Evolutionary conservation across 108 stramenopile species (phyloP).

Genomic region (Fragilaria radians): DNA sequence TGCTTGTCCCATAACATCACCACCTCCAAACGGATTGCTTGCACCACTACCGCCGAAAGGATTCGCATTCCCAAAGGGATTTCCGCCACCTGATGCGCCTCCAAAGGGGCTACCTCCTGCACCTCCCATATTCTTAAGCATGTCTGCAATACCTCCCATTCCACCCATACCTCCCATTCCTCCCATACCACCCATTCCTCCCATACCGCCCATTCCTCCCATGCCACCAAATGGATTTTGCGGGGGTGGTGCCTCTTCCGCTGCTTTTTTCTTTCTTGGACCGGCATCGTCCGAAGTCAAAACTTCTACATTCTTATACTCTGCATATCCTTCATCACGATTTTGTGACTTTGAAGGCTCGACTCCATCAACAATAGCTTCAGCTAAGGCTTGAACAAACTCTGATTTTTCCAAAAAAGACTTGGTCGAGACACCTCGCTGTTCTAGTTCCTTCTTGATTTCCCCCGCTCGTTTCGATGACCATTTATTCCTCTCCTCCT

Average conservation of each 20-base stretch:
- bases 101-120: conserved; percentile 28
- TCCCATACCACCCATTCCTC: conserved; percentile 20
- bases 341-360: conserved; percentile 12
- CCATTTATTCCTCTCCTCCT: conserved; percentile 58
- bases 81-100: conserved; percentile 9
- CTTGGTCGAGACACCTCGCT: conserved; percentile 48
- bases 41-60: conserved; percentile 15
- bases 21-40: conserved; percentile 8
- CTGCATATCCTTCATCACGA: conserved; percentile 54
- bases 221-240: conserved; percentile 25
- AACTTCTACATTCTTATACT: conserved; percentile 72
- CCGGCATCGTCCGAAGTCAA: conserved; percentile 57
- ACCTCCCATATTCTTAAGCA: conserved; percentile 68
- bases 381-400: conserved; percentile 42
- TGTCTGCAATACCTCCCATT: conserved; percentile 64
- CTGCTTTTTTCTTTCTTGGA: conserved; percentile 36
- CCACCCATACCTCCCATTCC: conserved; percentile 50
- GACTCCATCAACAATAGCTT: conserved; percentile 51
- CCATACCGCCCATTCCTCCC: conserved; percentile 23
- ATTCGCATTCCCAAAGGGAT: conserved; percentile 28
- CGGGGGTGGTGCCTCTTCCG: conserved; percentile 3
- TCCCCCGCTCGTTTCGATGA: conserved; percentile 47
- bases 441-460: conserved; percentile 50
- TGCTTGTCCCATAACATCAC: conserved; percentile 59
- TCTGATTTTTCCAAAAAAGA: conserved; percentile 60